phyloP scores from a whole-genome alignment of 2,329 filamentous ascomycete genomes.

The Penicillium psychrosexuale region DNA sequence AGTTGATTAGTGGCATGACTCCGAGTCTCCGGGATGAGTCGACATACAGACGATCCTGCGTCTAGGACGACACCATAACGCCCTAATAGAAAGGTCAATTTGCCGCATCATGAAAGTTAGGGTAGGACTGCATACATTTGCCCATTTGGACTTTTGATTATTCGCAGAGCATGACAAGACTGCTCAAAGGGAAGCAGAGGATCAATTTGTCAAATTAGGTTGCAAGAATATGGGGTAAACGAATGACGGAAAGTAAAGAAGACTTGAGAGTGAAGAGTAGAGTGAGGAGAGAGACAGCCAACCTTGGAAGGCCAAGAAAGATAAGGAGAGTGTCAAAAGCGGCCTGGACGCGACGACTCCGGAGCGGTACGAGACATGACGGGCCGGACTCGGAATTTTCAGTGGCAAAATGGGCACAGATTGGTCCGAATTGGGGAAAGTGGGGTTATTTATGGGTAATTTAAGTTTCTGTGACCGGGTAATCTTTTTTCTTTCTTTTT shows the following conservation, averaged over 20 bases:
- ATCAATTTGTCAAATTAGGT: constrained; percentile 9
- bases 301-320: constrained; percentile 3
- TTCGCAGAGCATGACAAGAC: constrained; percentile 31
- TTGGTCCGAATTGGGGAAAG: constrained; percentile 12
- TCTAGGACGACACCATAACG: constrained; percentile 93
- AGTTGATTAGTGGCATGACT: constrained; percentile 9
- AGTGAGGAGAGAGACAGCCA: not conserved
- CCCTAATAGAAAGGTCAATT: constrained; percentile 38
- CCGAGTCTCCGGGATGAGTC: not conserved
- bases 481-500: not conserved
- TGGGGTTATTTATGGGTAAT: constrained; percentile 7
- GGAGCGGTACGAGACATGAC: constrained; percentile 18
- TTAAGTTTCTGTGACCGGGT: constrained; percentile 9
- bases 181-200: constrained; percentile 10
- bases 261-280: not conserved
- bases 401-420: not conserved
- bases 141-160: constrained; percentile 38
- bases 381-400: constrained; percentile 10
- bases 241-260: constrained; percentile 5
- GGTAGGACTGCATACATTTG: constrained; percentile 36
- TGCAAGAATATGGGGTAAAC: constrained; percentile 6
- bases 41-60: constrained; percentile 79
- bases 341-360: constrained; percentile 21
- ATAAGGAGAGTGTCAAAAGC: constrained; percentile 21
- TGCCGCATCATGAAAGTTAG: not conserved